These are phyloP conservation scores for Wickerhamomyces pijperi DNA, from an alignment of 805 yeast genomes.

Conservation along the genomic window DNA sequence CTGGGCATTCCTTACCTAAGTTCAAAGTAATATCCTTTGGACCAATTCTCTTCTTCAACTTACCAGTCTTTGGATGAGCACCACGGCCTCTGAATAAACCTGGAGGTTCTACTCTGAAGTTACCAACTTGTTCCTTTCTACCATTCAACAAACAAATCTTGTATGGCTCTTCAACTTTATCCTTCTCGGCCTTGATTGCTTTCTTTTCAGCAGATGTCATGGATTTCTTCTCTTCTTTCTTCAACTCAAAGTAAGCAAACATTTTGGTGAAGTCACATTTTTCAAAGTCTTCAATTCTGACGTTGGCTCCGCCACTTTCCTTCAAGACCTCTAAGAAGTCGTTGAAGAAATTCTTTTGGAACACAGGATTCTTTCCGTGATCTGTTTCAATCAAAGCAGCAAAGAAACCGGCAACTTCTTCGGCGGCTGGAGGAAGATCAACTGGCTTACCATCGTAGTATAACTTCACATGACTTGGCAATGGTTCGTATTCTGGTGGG, in stretches of 20 bases:
- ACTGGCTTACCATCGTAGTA: constrained; percentile 72
- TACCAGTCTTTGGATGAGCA: constrained; percentile 93
- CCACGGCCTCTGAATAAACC: constrained; percentile 95
- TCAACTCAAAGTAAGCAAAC: constrained; percentile 55
- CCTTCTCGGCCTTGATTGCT: constrained; percentile 57
- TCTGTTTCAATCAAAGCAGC: constrained; percentile 84
- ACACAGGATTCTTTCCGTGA: constrained; percentile 78
- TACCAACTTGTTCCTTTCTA: constrained; percentile 84
- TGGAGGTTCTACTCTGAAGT: constrained; percentile 92
- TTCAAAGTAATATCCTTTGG: constrained; percentile 89
- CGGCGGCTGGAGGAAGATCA: constrained; percentile 67
- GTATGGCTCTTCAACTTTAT: constrained; percentile 66
- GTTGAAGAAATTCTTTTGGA: constrained; percentile 75
- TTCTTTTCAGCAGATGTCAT: constrained; percentile 70
- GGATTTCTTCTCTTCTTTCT: constrained; percentile 62
- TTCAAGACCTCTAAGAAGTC: constrained; percentile 64
- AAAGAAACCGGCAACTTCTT: constrained; percentile 93
- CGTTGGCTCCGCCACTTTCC: constrained; percentile 57
- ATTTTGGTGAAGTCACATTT: constrained; percentile 75
- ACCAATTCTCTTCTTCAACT: constrained; percentile 68
- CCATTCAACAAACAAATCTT: constrained; percentile 78
- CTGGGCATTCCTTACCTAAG: constrained; percentile 55
- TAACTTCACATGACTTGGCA: constrained; percentile 68
- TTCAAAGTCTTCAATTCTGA: constrained; percentile 42
- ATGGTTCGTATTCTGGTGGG: constrained; percentile 84